Percentiles rank a stretch among this genome's conserved stretches.
Conservation (phyloP, 306 rosid genomes). For the Trifolium pratense region DNA sequence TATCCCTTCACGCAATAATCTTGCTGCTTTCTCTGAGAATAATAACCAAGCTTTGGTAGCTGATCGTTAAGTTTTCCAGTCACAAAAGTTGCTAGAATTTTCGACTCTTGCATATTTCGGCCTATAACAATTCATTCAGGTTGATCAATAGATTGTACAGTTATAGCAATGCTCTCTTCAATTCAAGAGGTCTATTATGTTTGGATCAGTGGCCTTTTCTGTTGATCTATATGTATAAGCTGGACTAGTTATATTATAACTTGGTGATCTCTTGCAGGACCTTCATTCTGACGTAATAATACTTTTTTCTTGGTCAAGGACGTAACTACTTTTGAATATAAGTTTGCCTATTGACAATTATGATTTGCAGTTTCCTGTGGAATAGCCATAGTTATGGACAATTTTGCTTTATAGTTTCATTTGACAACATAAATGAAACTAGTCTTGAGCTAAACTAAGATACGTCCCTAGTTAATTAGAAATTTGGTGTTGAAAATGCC, state of each 20-base stretch:
- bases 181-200: constrained; percentile 47
- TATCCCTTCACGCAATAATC: constrained; percentile 44
- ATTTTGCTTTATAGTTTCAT: not conserved
- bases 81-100: constrained; percentile 42
- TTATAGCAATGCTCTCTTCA: constrained; percentile 54
- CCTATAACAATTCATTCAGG: constrained; percentile 48
- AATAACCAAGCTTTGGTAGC: constrained; percentile 63
- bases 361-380: not conserved
- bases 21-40: constrained; percentile 56
- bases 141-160: constrained; percentile 67
- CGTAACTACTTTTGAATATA: constrained; percentile 9
- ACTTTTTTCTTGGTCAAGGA: not conserved
- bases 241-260: constrained; percentile 28
- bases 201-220: constrained; percentile 39
- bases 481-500: not conserved
- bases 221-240: constrained; percentile 36
- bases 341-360: not conserved
- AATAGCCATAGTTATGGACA: not conserved
- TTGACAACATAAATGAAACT: not conserved
- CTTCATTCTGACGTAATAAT: constrained; percentile 16
- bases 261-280: constrained; percentile 21
- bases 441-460: not conserved
- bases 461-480: not conserved
- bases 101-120: constrained; percentile 50
- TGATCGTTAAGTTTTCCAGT: constrained; percentile 51